Conservation (phyloP, 2,329 filamentous ascomycete genomes). For the Colletotrichum falcatum region DNA sequence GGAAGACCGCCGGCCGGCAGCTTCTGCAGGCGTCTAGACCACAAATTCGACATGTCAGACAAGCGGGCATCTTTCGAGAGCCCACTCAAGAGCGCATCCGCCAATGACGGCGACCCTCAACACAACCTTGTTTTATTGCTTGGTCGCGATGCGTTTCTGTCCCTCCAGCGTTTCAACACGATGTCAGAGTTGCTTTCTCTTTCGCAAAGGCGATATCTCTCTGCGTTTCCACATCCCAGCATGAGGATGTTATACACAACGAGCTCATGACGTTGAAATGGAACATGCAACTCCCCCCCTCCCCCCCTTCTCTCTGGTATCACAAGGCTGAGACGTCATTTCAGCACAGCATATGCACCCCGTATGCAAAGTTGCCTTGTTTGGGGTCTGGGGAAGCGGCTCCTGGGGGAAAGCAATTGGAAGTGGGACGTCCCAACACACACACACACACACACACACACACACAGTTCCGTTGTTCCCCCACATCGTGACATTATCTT, state of each 20-base stretch:
- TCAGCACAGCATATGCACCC: constrained; percentile 41
- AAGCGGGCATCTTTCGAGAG: constrained; percentile 25
- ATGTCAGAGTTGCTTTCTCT: background rate
- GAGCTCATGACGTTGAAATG: constrained; percentile 28
- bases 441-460: background rate
- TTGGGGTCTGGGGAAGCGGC: constrained; percentile 39
- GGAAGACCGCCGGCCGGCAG: constrained; percentile 30
- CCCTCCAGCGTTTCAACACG: constrained; percentile 21
- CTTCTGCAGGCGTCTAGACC: constrained; percentile 37
- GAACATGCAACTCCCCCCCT: constrained; percentile 9
- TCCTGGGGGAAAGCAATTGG: constrained; percentile 34
- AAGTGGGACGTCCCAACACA: constrained; percentile 38
- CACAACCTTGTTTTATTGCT: constrained; percentile 15
- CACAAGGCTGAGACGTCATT: constrained; percentile 47
- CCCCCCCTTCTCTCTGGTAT: constrained; percentile 42
- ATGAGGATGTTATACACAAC: constrained; percentile 5
- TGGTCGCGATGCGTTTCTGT: constrained; percentile 3
- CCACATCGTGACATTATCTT: constrained; percentile 34
- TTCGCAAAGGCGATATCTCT: constrained; percentile 11
- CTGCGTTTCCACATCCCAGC: background rate
- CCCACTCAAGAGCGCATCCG: constrained; percentile 17
- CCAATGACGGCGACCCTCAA: constrained; percentile 24
- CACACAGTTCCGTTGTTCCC: constrained; percentile 37
- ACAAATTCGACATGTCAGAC: constrained; percentile 20
- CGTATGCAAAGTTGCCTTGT: constrained; percentile 42